Evolutionary conservation across 495 filamentous ascomycete species (phyloP).

Genomic region (Aspergillus hancockii): DNA sequence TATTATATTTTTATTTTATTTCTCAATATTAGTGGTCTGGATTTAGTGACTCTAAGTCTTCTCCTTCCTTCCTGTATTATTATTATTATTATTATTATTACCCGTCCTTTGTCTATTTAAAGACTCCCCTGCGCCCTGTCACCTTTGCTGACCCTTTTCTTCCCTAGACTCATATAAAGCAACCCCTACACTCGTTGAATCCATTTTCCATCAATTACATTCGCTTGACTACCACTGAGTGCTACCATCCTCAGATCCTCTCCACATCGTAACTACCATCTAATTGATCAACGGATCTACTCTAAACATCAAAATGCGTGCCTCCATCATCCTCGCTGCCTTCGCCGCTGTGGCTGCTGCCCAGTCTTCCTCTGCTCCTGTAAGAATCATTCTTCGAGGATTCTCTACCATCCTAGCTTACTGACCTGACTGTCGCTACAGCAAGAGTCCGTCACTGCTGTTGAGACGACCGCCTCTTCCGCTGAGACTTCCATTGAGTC

Average conservation of each 20-base stretch:
- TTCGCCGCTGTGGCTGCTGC: slow-evolving; percentile 44
- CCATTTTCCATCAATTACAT: slow-evolving; percentile 10
- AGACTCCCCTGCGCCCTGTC: slow-evolving; percentile 22
- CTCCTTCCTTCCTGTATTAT: background rate
- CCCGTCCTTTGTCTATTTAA: slow-evolving; percentile 18
- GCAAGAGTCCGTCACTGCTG: slow-evolving; percentile 38
- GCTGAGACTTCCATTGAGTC: slow-evolving; percentile 21
- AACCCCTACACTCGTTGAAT: slow-evolving; percentile 11
- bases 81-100: background rate
- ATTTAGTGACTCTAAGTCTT: background rate
- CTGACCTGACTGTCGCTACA: background rate
- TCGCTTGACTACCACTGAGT: slow-evolving; percentile 10
- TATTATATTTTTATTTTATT: background rate
- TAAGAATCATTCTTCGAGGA: slow-evolving; percentile 18
- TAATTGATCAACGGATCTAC: slow-evolving; percentile 6
- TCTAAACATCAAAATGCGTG: slow-evolving; percentile 39
- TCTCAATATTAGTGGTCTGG: background rate
- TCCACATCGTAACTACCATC: slow-evolving; percentile 5
- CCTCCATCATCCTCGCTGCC: slow-evolving; percentile 39
- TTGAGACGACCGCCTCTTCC: slow-evolving; percentile 21
- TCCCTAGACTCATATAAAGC: slow-evolving; percentile 22
- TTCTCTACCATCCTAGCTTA: background rate
- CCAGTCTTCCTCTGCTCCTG: slow-evolving; percentile 21
- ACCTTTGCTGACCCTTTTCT: slow-evolving; percentile 14
- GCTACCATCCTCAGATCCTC: slow-evolving; percentile 8